A percentile compares a stretch with the other conserved stretches of the same genome.
Conservation (phyloP, 2,329 filamentous ascomycete species). For the Calonectria leucothoes region DNA sequence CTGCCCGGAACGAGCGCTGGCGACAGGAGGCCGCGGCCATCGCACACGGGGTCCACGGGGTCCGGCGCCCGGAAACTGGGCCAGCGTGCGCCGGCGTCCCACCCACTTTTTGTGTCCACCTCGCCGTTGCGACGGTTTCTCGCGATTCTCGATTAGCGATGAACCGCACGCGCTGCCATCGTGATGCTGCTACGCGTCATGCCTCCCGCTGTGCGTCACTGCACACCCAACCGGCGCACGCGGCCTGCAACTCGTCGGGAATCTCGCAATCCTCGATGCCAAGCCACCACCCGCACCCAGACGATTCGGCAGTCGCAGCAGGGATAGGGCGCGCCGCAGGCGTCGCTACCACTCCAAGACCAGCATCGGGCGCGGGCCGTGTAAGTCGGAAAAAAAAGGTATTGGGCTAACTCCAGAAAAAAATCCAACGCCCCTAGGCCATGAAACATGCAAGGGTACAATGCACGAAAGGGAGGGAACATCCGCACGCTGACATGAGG, state of each 20-base stretch:
- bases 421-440: not conserved
- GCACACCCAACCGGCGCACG: not conserved
- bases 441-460: not conserved
- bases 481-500: not conserved
- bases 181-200: not conserved
- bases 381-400: not conserved
- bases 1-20: not conserved
- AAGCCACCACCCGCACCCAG: not conserved
- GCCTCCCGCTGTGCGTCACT: not conserved
- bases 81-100: not conserved
- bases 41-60: not conserved
- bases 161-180: not conserved
- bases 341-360: not conserved
- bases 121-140: not conserved
- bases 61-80: not conserved
- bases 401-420: not conserved
- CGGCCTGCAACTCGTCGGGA: not conserved
- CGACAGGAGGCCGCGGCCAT: not conserved
- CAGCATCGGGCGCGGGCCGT: not conserved
- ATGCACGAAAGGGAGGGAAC: not conserved
- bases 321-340: not conserved
- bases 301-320: not conserved
- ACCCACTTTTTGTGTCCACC: slow-evolving; percentile 6
- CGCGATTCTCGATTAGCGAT: not conserved
- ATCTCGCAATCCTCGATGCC: not conserved